Evolutionary conservation across 208 protist genomes (phyloP).

Genomic region (Acanthamoeba rhysodes): DNA sequence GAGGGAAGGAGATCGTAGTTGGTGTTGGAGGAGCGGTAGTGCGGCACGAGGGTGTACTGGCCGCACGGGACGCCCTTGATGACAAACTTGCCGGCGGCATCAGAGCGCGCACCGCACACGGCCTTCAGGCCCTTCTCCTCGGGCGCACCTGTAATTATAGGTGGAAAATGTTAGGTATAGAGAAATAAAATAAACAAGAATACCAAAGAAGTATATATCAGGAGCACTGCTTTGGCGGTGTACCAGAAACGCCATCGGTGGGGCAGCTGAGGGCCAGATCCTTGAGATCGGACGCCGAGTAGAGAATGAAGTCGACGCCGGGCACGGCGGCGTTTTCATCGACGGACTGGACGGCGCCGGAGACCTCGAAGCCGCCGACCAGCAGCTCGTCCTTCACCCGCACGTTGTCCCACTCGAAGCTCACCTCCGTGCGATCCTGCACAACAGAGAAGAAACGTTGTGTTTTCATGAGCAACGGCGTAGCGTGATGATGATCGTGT

Average conservation of each 20-base stretch:
- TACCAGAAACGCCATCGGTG: conserved; percentile 34
- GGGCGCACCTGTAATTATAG: background rate
- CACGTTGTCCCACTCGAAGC: conserved; percentile 74
- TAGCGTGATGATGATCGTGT: background rate
- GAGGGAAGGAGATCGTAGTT: conserved; percentile 67
- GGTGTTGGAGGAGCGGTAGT: conserved; percentile 65
- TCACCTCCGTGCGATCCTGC: conserved; percentile 57
- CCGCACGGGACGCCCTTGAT: conserved; percentile 74
- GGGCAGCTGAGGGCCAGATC: background rate
- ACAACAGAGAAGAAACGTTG: background rate
- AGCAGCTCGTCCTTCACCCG: conserved; percentile 55
- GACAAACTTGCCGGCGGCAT: conserved; percentile 61
- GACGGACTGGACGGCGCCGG: conserved; percentile 21
- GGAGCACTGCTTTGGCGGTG: background rate
- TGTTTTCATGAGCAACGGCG: background rate
- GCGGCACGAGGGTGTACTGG: conserved; percentile 69
- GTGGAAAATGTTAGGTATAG: no score
- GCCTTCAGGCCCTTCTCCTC: conserved; percentile 28
- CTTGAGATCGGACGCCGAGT: conserved; percentile 31
- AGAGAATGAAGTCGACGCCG: conserved; percentile 74
- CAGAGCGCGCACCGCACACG: conserved; percentile 70
- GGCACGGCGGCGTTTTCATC: conserved; percentile 66
- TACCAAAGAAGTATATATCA: no score
- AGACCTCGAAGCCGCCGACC: conserved; percentile 46
- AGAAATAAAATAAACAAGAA: no score